Evolutionary conservation across 1,284 basidiomycete genomes (phyloP), one percentile per base, ranked within the genome.

Genomic region (Dichomitus squalens): DNA sequence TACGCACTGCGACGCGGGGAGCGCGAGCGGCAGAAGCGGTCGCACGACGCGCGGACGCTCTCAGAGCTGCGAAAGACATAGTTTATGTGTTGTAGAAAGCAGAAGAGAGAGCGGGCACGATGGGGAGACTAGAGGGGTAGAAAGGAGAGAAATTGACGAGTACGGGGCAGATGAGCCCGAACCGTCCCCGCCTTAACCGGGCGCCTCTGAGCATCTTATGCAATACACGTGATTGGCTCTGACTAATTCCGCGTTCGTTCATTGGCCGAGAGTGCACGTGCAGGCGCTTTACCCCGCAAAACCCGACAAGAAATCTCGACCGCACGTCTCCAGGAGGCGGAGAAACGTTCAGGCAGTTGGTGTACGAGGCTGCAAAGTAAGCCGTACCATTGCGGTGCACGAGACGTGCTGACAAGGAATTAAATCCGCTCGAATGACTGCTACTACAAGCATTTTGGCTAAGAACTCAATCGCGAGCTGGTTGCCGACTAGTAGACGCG

Each of bases 21-120:
- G 68, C 62, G 48, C 77, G 72, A 1, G 72, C 67, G 16, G 74
- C 68, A 52, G 75, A 66, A 57, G 73, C 66, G 44, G 76, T 73
- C 51, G 75, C 73, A 57, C 76, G 77, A 61, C 82, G 78, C 35
- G 75, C 64, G 33, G 84, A 76, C 1, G 74, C 68, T 61, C 83
- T 80, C 55, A 84, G 70, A 40, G 78, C 72, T 63, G 76, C 64
- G 66, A 80, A 71, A 27, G 83, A 82, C 84, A 86, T 85, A 14
- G 16, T 33, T 25, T 47, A 29, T 34, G 70, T 39, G 38, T 49
- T 23, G 27, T 63, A 65, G 57, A 38, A 44, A 12, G 48, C 36
- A 46, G 47, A 21, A 57, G 52, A 53, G 51, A 27, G 25, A n/a
- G n/a, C n/a, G n/a, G n/a, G n/a, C n/a, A n/a, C 43, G 41, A 31